These are phyloP conservation scores for Apium graveolens DNA, from an alignment of 129 eudicot species.

Conservation along the genomic window DNA sequence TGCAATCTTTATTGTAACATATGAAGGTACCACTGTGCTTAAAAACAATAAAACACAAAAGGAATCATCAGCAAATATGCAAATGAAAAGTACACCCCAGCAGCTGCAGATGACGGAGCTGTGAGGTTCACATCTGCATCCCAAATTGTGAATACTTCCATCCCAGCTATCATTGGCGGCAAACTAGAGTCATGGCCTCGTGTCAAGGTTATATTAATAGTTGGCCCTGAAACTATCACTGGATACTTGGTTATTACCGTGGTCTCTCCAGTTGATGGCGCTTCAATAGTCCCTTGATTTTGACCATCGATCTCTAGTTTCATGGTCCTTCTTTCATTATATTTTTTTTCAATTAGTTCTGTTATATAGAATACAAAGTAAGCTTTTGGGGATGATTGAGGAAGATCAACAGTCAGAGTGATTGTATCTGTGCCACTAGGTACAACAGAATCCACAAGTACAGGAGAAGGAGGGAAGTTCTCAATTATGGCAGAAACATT, in stretches of 20 bases:
- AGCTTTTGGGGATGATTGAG: constrained; percentile 1
- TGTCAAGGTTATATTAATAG: neutral
- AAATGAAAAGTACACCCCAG: neutral
- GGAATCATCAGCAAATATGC: neutral
- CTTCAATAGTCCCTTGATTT: neutral
- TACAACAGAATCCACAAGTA: neutral
- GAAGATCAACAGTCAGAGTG: neutral
- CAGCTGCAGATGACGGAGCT: neutral
- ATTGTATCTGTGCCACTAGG: neutral
- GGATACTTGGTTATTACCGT: constrained; percentile 5
- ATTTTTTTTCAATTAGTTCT: neutral
- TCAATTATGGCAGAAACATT: neutral
- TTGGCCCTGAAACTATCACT: neutral
- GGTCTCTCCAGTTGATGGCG: neutral
- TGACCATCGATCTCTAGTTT: neutral
- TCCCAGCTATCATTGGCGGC: constrained; percentile 6
- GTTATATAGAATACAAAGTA: constrained; percentile 11
- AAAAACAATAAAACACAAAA: neutral
- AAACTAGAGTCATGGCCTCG: neutral
- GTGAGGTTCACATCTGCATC: neutral
- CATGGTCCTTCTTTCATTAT: neutral
- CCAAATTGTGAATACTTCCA: constrained; percentile 6
- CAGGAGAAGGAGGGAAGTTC: neutral
- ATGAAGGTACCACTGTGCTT: neutral
- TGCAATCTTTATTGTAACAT: neutral